Evolutionary conservation across 2,329 filamentous ascomycete genomes (phyloP).

Genomic region (Penicillium sp.): DNA sequence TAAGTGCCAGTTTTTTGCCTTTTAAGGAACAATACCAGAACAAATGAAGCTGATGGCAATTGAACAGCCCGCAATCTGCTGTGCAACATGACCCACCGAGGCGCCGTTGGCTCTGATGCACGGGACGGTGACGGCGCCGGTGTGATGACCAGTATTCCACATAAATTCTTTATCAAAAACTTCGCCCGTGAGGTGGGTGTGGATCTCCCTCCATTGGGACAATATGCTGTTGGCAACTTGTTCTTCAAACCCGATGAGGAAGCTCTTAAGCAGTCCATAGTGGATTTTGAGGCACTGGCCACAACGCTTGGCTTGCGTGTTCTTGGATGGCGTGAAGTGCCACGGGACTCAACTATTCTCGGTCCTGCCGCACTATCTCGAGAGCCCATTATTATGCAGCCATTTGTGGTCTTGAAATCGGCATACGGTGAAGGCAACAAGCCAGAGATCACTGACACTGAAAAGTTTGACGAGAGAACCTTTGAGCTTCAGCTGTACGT

Average conservation of each 20-base stretch:
- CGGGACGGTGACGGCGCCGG: constrained; percentile 97
- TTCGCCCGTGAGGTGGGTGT: constrained; percentile 88
- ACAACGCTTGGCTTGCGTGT: constrained; percentile 83
- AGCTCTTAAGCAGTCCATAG: constrained; percentile 83
- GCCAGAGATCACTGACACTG: constrained; percentile 73
- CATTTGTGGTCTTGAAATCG: constrained; percentile 83
- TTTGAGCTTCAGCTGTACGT: constrained; percentile 95
- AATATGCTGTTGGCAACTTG: constrained; percentile 95
- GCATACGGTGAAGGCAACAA: constrained; percentile 78
- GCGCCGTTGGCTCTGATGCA: constrained; percentile 95
- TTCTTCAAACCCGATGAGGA: constrained; percentile 98
- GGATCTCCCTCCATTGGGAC: constrained; percentile 79
- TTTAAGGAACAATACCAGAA: background rate
- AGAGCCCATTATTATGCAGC: constrained; percentile 92
- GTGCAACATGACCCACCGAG: constrained; percentile 99
- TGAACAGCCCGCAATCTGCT: constrained; percentile 77
- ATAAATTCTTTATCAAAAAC: constrained; percentile 98
- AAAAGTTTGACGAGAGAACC: constrained; percentile 75
- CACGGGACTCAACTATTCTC: constrained; percentile 86
- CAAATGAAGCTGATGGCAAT: constrained; percentile 1
- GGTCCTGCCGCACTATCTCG: constrained; percentile 89
- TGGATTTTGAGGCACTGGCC: constrained; percentile 91
- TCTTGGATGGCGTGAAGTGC: constrained; percentile 93
- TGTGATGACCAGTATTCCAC: constrained; percentile 98
- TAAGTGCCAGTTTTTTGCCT: constrained; percentile 47